Base-by-base conservation (phyloP, 257 asterid species). In the Primulina eburnea region DNA sequence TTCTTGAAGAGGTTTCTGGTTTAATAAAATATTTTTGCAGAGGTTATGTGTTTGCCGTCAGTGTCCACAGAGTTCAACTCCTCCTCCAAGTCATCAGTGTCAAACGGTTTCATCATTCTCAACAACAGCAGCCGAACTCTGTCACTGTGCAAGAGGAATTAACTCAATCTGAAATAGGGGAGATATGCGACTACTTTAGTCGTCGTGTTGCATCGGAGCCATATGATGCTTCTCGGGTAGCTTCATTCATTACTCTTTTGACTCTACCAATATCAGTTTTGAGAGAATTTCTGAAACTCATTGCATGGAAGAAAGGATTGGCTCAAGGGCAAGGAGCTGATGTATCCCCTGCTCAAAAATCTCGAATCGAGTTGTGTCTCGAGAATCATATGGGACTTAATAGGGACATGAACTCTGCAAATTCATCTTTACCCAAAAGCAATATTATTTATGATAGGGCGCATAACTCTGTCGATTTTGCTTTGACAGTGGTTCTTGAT, bases 171-270 rank as follows among this genome's bases (percentile, higher is more conserved):
- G 99, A 94, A 81, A 94, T 94, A 29, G 88, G 92, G 68, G 99
- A 94, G 78, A 94, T 94, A 68, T 91, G 99, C 38, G 99, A 94
- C 79, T 94, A 94, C 84, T 94, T 94, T 61, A 91, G 97, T 63
- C 97, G 98, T 3, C 98, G 99, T 29, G 99, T 94, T 67, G 99
- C 99, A n/a, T 94, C 99, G 70, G 99, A 94, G 83, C 99, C 99
- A 16, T 94, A 94, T 5, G 99, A 94, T 72, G 95, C 98, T 63
- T 91, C 99, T 73, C 96, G 99, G 34, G 98, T 94, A 59, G 99
- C 97, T 70, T 94, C 99, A 11, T 94, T 94, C 82, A 91, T 94
- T 62, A 94, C 98, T 47, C 95, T 94, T 33, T 80, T 94, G 71
- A 94, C 99, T 52, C 72, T 94, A 65, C 99, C 99, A 38, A 92